These are phyloP conservation scores for Vitis riparia DNA, from an alignment of 164 flowering plant species.

Conservation along the genomic window DNA sequence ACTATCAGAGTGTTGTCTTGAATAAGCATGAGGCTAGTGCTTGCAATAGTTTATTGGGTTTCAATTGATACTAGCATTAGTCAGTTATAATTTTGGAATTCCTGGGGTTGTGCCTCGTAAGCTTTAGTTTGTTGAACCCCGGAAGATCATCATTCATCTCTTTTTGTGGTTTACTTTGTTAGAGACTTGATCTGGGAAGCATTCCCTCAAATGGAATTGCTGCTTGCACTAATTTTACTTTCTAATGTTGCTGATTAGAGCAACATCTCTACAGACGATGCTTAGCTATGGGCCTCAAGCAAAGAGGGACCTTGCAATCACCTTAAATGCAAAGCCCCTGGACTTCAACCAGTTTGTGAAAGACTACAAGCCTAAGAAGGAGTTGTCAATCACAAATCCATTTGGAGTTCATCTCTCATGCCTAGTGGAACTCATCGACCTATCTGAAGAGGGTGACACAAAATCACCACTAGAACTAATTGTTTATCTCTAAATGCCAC, in stretches of 20 bases:
- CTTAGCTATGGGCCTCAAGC: slow-evolving; percentile 21
- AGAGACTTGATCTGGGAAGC: slow-evolving; percentile 47
- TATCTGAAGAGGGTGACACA: slow-evolving; percentile 25
- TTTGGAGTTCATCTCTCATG: slow-evolving; percentile 36
- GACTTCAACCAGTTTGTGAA: slow-evolving; percentile 89
- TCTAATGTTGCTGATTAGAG: slow-evolving; percentile 29
- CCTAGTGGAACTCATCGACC: slow-evolving; percentile 51
- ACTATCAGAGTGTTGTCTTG: no score
- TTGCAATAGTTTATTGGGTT: no score
- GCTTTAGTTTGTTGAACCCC: no score
- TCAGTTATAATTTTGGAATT: no score
- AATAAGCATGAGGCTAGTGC: no score
- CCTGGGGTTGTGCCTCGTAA: no score
- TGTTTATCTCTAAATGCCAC: slow-evolving; percentile 49
- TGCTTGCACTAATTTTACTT: not conserved
- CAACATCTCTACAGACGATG: slow-evolving; percentile 56
- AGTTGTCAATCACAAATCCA: slow-evolving; percentile 7
- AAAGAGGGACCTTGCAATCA: slow-evolving; percentile 23
- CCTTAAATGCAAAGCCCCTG: slow-evolving; percentile 51
- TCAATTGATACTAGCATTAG: no score
- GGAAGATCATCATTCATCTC: not conserved
- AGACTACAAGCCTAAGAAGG: slow-evolving; percentile 40
- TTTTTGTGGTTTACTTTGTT: not conserved
- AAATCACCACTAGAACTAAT: slow-evolving; percentile 63
- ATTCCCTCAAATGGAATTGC: not conserved